Evolutionary conservation across 768 basidiomycete species (phyloP).

Genomic region (Saitozyma sp.): DNA sequence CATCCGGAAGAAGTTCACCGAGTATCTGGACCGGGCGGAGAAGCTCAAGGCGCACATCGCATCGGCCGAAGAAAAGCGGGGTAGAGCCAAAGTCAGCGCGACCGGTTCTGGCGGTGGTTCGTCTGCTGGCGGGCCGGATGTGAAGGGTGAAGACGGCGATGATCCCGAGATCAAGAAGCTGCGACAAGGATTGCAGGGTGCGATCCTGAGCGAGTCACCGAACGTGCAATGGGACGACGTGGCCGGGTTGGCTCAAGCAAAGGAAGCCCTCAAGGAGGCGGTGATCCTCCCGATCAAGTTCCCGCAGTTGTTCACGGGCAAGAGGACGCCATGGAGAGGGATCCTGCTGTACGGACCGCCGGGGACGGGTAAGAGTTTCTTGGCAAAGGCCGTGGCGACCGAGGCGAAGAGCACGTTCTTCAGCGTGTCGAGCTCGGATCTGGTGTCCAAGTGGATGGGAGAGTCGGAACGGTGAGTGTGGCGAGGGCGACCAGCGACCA

Average conservation of each 20-base stretch:
- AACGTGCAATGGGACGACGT: constrained; percentile 99
- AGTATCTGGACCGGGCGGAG: constrained; percentile 90
- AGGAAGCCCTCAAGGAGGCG: constrained; percentile 94
- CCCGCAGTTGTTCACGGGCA: constrained; percentile 96
- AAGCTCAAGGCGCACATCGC: constrained; percentile 81
- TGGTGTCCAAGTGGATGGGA: constrained; percentile 99
- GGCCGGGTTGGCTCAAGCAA: constrained; percentile 90
- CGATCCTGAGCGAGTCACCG: constrained; percentile 89
- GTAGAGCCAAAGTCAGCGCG: constrained; percentile 59
- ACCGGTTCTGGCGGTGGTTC: constrained; percentile 53
- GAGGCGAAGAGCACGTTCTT: constrained; percentile 99
- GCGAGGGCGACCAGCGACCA: neutral
- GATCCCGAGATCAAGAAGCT: constrained; percentile 97
- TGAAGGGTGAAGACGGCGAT: constrained; percentile 64
- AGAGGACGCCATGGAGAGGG: constrained; percentile 95
- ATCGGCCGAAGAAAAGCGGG: constrained; percentile 65
- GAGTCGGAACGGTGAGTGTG: constrained; percentile 83
- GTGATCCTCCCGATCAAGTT: constrained; percentile 99
- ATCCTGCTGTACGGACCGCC: constrained; percentile 96
- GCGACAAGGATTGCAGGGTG: constrained; percentile 79
- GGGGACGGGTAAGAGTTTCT: constrained; percentile 93
- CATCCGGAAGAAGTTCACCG: constrained; percentile 82
- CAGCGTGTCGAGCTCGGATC: constrained; percentile 87
- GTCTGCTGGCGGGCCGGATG: constrained; percentile 52
- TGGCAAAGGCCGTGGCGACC: constrained; percentile 98